These are phyloP conservation scores for Cyclotella cryptica DNA, from an alignment of 108 stramenopile genomes.

Conservation along the genomic window DNA sequence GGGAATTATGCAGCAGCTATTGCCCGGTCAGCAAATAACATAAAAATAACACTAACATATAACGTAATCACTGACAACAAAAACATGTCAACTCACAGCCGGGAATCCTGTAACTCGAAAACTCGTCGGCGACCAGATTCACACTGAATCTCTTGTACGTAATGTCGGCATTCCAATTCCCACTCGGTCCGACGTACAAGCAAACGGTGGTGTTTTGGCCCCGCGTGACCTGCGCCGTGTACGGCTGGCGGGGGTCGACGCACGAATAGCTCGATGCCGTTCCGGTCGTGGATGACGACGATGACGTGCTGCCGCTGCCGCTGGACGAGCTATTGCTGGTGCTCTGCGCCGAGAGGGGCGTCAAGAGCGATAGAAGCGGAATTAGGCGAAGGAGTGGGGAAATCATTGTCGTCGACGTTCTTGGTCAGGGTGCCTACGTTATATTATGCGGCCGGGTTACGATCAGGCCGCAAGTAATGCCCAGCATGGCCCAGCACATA, in stretches of 20 bases:
- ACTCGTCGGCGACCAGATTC: constrained; percentile 47
- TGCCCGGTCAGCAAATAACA: no score
- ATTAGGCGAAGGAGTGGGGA: neutral
- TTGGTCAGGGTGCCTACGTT: neutral
- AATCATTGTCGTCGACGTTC: neutral
- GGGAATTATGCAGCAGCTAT: no score
- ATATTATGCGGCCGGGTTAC: no score
- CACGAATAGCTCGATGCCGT: constrained; percentile 18
- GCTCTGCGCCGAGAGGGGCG: neutral
- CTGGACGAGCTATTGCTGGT: neutral
- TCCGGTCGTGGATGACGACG: neutral
- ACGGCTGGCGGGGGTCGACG: constrained; percentile 35
- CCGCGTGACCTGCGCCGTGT: constrained; percentile 19
- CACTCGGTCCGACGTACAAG: constrained; percentile 43
- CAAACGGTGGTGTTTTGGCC: constrained; percentile 49
- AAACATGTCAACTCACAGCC: constrained; percentile 33
- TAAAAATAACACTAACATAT: neutral
- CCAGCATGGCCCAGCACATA: no score
- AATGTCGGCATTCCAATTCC: constrained; percentile 45
- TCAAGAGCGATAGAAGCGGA: neutral
- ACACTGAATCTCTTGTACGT: constrained; percentile 44
- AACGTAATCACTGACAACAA: neutral
- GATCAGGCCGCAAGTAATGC: no score
- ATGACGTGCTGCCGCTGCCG: no score
- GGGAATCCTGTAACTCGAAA: constrained; percentile 50